Base-by-base conservation (phyloP, 306 rosid genomes). In the Acacia confusa region DNA sequence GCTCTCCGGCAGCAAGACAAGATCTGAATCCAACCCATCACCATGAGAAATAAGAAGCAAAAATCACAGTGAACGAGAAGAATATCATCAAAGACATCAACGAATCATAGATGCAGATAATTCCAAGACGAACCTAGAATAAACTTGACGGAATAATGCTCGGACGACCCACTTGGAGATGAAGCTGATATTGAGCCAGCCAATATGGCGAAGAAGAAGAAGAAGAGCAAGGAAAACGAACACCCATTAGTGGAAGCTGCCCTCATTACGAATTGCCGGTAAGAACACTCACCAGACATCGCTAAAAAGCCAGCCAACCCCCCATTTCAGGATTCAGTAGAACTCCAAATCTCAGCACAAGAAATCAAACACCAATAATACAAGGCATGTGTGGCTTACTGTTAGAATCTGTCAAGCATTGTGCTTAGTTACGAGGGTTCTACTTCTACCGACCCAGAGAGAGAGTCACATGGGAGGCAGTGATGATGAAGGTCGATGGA, bases 131-230 rank as follows among this genome's bases (percentile, higher is more conserved):
- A 66, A 93, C 99, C 99, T 86, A 88, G 64, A 60, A 85, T 73
- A 72, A 88, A 82, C 53, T 86, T 90, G 16, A 79, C 66, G 41
- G 63, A 70, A 77, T 83, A 63, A 77, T 83, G 83, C 19, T 50
- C 20, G 38, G 57, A 28, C 32, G 74, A 76, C 72, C 84, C 92
- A 85, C 82, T 61, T 11, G 71, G 70, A 77, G 88, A 58, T 4
- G 58, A 76, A 77, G 93, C 93, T 73, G 92, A 90, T 82, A 88
- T 82, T 19, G 87, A 88, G 90, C 86, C 83, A 32, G 76, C 76
- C 77, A 87, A 81, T 19, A 71, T 14, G 85, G 82, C 4, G 71
- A 69, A 69, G 74, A 68, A 40, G 32, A 68, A 40, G 32, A 91
- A 73, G 76, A 88, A 0, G 41, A 89, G 70, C 48, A 81, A 86